A percentile compares a stretch with the other conserved stretches of the same genome.
These are phyloP conservation scores for Stephanodiscus minutulus DNA, from an alignment of 108 stramenopile species.

Conservation along the genomic window DNA sequence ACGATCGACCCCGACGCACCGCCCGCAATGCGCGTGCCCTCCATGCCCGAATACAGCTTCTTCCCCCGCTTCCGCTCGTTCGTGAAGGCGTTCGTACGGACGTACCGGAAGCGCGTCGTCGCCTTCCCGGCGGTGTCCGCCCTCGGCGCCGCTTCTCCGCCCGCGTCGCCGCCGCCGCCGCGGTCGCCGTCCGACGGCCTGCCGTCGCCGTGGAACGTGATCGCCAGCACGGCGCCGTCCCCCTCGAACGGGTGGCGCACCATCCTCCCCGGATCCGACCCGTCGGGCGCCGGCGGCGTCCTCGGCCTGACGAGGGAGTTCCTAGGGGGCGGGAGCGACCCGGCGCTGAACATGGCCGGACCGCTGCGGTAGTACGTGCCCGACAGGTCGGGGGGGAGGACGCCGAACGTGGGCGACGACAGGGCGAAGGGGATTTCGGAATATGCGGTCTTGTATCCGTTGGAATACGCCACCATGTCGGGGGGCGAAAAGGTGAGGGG, in stretches of 20 bases:
- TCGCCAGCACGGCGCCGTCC: slow-evolving; percentile 77
- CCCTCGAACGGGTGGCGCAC: slow-evolving; percentile 82
- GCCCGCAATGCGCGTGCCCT: slow-evolving; percentile 57
- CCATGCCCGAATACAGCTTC: slow-evolving; percentile 79
- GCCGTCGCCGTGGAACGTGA: slow-evolving; percentile 68
- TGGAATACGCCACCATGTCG: slow-evolving; percentile 72
- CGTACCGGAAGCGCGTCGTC: slow-evolving; percentile 64
- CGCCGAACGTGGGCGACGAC: slow-evolving; percentile 43
- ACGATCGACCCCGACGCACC: slow-evolving; percentile 24
- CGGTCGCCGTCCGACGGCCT: slow-evolving; percentile 1
- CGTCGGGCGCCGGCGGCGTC: slow-evolving; percentile 76
- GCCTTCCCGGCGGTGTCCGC: slow-evolving; percentile 35
- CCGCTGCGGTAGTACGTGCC: slow-evolving; percentile 82
- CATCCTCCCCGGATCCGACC: slow-evolving; percentile 70
- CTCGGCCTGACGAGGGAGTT: slow-evolving; percentile 82
- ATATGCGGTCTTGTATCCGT: slow-evolving; percentile 79
- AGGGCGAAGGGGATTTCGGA: slow-evolving; percentile 60
- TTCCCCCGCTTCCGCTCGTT: slow-evolving; percentile 84
- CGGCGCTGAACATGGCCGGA: slow-evolving; percentile 89
- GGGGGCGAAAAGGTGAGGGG: slow-evolving; percentile 27
- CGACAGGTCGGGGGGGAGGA: slow-evolving; percentile 66
- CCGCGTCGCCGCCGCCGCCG: slow-evolving; percentile 24
- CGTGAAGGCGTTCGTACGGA: slow-evolving; percentile 78
- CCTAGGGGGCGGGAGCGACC: slow-evolving; percentile 78
- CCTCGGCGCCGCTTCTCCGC: too few relatives aligned